Base-by-base conservation (phyloP, 352 stramenopile species). In the Phytophthora ramorum region DNA sequence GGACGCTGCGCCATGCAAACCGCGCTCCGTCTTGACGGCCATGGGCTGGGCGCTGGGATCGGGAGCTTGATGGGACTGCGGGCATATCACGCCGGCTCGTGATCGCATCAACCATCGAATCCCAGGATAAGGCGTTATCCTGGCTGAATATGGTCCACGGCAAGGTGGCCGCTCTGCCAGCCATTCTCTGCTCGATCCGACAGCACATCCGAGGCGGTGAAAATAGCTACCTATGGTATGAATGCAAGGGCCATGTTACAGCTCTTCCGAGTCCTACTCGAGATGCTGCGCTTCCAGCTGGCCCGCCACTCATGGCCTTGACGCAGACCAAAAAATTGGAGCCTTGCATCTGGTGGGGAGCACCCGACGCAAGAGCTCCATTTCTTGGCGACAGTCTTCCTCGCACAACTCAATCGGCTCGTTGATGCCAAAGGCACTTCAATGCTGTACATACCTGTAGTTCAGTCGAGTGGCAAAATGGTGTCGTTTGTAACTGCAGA, bases 231-330 rank as follows among this genome's bases (percentile, higher is more conserved):
- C 3, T 24, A 24, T 24, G 22, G 22, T 32, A 32, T 32, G 26
- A 32, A 32, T 32, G 26, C 26, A 8, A 32, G 26, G 26, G 40
- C n/a, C 32, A 41, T 50, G 32, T 67, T 66, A 67, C 59, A 56
- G 59, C 41, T 14, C n/a, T 51, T 17, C 24, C 38, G 28, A 13
- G 22, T 12, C 14, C 45, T 32, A 5, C 45, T 17, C 13, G 20
- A 37, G 45, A 38, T 66, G 58, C 48, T 53, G 30, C 28, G 34
- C 58, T 60, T 56, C 50, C 59, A 67, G 44, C 59, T 67, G 59
- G 35, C 26, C 26, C 26, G 26, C 26, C 26, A 7, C 7, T 32
- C 26, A 32, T 32, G 26, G 26, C 26, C 26, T 32, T 32, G 26
- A 4, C 7, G 26, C 0, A 8, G 47, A 32, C 22, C 22, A 3